Conservation (phyloP, 2,329 filamentous ascomycete genomes). For the Aspergillus pseudoglaucus region DNA sequence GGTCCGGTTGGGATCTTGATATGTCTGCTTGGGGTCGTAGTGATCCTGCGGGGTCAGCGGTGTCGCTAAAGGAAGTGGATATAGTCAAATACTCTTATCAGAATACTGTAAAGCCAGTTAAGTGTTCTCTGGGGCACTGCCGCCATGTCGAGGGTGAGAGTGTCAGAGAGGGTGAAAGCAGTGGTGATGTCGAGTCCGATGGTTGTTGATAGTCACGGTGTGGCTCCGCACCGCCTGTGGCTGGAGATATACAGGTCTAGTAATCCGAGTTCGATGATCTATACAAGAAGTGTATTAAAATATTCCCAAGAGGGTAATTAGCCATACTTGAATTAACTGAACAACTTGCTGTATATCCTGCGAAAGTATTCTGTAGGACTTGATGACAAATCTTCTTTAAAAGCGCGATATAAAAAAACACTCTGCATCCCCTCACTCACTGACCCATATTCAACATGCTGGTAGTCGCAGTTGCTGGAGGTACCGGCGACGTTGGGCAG, state of each 20-base stretch:
- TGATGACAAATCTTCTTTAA: no score
- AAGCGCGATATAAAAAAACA: background rate
- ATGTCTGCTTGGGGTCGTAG: slow-evolving; percentile 60
- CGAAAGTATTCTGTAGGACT: no score
- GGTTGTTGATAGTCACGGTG: background rate
- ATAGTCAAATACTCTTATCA: slow-evolving; percentile 58
- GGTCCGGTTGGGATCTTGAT: slow-evolving; percentile 83
- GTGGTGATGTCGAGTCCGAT: slow-evolving; percentile 2
- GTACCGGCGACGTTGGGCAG: slow-evolving; percentile 35
- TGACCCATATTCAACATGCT: slow-evolving; percentile 22
- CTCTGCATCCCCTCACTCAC: background rate
- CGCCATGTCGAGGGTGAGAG: slow-evolving; percentile 37
- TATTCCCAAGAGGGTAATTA: no score
- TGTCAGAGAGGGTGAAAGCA: slow-evolving; percentile 4
- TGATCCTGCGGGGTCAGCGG: slow-evolving; percentile 24
- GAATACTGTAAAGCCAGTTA: slow-evolving; percentile 89
- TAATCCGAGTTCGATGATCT: no score
- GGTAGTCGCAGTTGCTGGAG: slow-evolving; percentile 40
- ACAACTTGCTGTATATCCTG: no score
- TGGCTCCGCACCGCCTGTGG: slow-evolving; percentile 5
- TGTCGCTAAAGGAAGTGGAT: slow-evolving; percentile 4
- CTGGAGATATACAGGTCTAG: no score
- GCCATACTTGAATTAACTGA: no score
- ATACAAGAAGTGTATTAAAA: no score
- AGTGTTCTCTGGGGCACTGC: slow-evolving; percentile 82